Evolutionary conservation across 164 flowering plant genomes (phyloP).

Genomic region (Magnolia changhungtana): DNA sequence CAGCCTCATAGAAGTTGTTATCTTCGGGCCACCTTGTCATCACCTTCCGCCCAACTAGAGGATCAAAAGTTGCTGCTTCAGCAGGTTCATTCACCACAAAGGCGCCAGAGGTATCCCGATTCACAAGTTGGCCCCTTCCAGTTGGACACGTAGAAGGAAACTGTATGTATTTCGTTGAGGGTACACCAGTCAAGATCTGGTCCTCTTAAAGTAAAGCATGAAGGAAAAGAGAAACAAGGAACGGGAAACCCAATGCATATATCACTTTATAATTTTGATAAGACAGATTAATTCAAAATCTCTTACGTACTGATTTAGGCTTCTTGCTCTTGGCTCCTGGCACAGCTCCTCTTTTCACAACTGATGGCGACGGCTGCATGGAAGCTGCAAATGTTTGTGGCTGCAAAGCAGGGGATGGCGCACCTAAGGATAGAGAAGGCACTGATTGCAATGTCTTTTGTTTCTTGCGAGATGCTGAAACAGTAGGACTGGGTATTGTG

Average conservation of each 20-base stretch:
- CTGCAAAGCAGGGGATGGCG: slow-evolving; percentile 39
- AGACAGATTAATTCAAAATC: slow-evolving; percentile 1
- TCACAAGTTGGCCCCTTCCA: slow-evolving; percentile 60
- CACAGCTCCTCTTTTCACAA: slow-evolving; percentile 18
- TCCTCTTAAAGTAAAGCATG: slow-evolving; percentile 14
- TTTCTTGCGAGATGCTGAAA: slow-evolving; percentile 80
- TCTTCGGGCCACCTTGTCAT: slow-evolving; percentile 97
- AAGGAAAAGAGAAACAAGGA: not conserved
- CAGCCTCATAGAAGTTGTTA: slow-evolving; percentile 90
- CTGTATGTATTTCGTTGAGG: slow-evolving; percentile 45
- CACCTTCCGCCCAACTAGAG: slow-evolving; percentile 78
- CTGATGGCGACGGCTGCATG: slow-evolving; percentile 45
- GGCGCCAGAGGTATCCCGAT: slow-evolving; percentile 47
- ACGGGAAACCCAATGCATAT: not conserved
- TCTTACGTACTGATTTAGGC: slow-evolving; percentile 47
- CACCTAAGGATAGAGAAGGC: slow-evolving; percentile 38
- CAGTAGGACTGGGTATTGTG: slow-evolving; percentile 61
- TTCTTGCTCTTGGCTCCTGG: slow-evolving; percentile 37
- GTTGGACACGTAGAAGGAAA: slow-evolving; percentile 49
- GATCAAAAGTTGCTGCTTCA: slow-evolving; percentile 45
- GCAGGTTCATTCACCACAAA: slow-evolving; percentile 45
- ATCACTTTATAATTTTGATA: not conserved
- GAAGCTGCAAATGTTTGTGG: slow-evolving; percentile 35
- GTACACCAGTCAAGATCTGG: slow-evolving; percentile 31
- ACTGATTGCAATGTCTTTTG: slow-evolving; percentile 59